Evolutionary conservation across 257 asterid genomes (phyloP), one percentile per base, ranked within the genome.

Genomic region (Petrea volubilis): DNA sequence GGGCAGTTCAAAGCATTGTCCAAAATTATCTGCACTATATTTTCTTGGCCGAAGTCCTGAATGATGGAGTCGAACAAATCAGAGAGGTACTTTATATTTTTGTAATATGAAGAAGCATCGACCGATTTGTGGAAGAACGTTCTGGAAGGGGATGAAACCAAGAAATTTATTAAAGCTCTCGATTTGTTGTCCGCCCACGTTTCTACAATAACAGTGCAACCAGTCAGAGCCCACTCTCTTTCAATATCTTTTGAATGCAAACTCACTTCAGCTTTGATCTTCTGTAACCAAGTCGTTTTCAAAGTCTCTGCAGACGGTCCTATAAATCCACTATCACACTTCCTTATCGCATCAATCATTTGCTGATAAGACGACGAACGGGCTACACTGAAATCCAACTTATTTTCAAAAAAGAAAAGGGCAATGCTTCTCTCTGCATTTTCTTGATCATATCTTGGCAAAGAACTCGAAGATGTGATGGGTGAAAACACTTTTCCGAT

Each of bases 171-270:
- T 62, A 93, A 57, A 76, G 98, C 94, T 74, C 89, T 83, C 8
- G 95, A 81, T 70, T 89, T 93, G 83, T 82, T 91, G 67, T 93
- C 98, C 12, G 96, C 84, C 96, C 98, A 93, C 38, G 96, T 86
- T 78, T 93, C 98, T 28, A 96, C 98, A 62, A 93, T 77, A 17
- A 93, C 73, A n/a, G 97, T 87, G 73, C 94, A 93, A 46, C 97
- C 98, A 5, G 96, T 83, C 88, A 86, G 73, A 33, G 80, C 73
- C 98, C 98, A 93, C 77, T 93, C 98, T 73, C 84, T 89, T 80
- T 89, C 97, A 43, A 71, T 69, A 59, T 87, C 92, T 78, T 84
- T 93, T 9, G 96, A 80, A 50, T 84, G 84, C 34, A 78, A 59
- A 75, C 79, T 84, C 72, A 93, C 70, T 75, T 93, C 97, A 6